Conservation (phyloP, 768 basidiomycete species). For the Calocybe indica region DNA sequence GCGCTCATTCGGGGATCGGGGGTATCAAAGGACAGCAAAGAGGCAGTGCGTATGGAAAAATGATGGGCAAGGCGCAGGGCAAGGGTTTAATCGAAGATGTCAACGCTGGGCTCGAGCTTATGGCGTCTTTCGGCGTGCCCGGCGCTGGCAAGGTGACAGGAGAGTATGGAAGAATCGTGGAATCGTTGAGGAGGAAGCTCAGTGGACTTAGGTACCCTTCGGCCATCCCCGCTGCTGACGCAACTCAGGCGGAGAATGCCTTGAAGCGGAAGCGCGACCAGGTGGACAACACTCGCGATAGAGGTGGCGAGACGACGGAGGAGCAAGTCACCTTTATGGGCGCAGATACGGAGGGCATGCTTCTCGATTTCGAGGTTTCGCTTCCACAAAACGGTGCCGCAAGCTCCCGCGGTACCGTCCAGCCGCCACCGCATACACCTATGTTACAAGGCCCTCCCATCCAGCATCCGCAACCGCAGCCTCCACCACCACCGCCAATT, state of each 20-base stretch:
- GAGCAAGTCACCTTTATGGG: background rate
- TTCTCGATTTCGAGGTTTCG: slow-evolving; percentile 1
- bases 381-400: background rate
- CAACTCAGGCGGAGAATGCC: slow-evolving; percentile 5
- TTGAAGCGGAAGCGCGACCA: slow-evolving; percentile 23
- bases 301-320: background rate
- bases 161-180: slow-evolving; percentile 18
- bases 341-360: background rate
- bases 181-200: slow-evolving; percentile 17
- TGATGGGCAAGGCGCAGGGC: background rate
- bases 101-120: slow-evolving; percentile 16
- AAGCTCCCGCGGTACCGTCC: slow-evolving; percentile 1
- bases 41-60: no score
- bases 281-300: background rate
- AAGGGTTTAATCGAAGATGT: slow-evolving; percentile 19
- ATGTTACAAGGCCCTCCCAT: no score
- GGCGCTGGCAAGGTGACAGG: slow-evolving; percentile 3
- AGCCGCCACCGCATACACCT: background rate
- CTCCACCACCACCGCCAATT: background rate
- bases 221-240: slow-evolving; percentile 6
- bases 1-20: slow-evolving; percentile 54
- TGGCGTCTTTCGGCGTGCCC: slow-evolving; percentile 9
- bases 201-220: slow-evolving; percentile 11
- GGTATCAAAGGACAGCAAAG: slow-evolving; percentile 20
- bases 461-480: background rate